Evolutionary conservation across 2,329 filamentous ascomycete species (phyloP).

Genomic region (Hymenoscyphus infarciens): DNA sequence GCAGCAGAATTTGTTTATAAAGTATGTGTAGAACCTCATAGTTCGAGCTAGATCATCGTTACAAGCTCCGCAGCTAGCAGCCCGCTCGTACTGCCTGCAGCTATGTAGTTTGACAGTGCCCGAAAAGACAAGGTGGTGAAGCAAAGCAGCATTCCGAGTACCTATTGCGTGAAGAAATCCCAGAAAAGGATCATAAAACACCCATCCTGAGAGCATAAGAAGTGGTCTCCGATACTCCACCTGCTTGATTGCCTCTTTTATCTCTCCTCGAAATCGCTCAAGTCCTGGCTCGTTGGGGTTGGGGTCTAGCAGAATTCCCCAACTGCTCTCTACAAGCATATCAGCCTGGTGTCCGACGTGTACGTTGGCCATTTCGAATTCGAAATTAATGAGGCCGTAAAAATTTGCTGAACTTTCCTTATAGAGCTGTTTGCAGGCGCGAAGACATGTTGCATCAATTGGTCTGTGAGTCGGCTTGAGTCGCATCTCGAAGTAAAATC

Average conservation of each 20-base stretch:
- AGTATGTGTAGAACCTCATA: slow-evolving; percentile 1
- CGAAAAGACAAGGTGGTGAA: slow-evolving; percentile 4
- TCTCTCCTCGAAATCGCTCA: not conserved
- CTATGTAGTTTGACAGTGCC: slow-evolving; percentile 7
- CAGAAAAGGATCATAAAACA: slow-evolving; percentile 17
- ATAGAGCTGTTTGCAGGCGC: slow-evolving; percentile 3
- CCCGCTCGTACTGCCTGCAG: not conserved
- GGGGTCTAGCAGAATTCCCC: not conserved
- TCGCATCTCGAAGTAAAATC: not conserved
- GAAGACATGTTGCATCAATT: slow-evolving; percentile 11
- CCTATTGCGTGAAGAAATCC: slow-evolving; percentile 19
- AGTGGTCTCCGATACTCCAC: not conserved
- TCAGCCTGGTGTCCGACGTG: not conserved
- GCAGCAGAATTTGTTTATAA: not conserved
- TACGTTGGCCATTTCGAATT: slow-evolving; percentile 1
- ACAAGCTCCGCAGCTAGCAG: not conserved
- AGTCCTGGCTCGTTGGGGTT: slow-evolving; percentile 1
- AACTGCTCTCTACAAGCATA: not conserved
- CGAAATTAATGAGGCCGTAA: slow-evolving; percentile 5
- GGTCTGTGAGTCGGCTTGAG: not conserved
- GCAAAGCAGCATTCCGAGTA: not conserved
- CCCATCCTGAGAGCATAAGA: slow-evolving; percentile 11
- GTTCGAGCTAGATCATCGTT: not conserved
- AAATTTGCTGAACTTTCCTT: not conserved
- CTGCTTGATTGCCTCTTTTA: slow-evolving; percentile 5